Percentiles rank a stretch among this genome's conserved stretches.
phyloP scores from a whole-genome alignment of 2,329 filamentous ascomycete species.

The Sporothrix globosa region DNA sequence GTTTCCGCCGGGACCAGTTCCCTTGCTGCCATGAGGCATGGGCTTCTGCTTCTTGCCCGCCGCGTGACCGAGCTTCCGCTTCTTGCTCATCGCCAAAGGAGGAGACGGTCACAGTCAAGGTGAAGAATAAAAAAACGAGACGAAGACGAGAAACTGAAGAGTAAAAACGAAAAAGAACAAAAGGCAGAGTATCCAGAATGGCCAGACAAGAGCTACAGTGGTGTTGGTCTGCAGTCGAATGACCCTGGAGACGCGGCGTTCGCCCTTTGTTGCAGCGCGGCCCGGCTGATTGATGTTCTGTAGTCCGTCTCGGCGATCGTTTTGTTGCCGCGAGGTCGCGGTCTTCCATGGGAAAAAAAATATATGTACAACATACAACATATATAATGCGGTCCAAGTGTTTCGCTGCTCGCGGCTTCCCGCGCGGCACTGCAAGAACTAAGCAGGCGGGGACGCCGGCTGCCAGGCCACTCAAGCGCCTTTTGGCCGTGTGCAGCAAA shows the following conservation, averaged over 20 bases:
- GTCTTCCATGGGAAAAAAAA: too few species aligned
- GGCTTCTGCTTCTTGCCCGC: conserved; percentile 30
- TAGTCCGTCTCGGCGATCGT: conserved; percentile 22
- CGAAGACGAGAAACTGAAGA: background rate
- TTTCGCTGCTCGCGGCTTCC: conserved; percentile 17
- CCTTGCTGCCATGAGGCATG: conserved; percentile 26
- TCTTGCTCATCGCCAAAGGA: conserved; percentile 45
- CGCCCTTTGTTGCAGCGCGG: conserved; percentile 16
- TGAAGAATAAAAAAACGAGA: background rate
- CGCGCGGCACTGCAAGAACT: conserved; percentile 27
- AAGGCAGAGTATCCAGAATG: background rate
- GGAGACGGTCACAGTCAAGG: background rate
- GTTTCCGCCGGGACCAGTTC: background rate
- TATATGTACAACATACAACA: too few species aligned
- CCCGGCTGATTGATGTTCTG: conserved; percentile 18
- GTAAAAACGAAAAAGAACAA: background rate
- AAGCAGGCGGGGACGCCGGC: conserved; percentile 31
- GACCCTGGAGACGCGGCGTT: background rate
- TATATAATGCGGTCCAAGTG: too few species aligned
- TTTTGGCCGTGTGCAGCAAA: conserved; percentile 5
- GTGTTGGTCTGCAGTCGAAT: background rate
- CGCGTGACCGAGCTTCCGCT: conserved; percentile 47
- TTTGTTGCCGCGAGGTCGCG: background rate
- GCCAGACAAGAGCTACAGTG: background rate
- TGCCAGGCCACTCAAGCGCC: background rate